These are phyloP conservation scores for Didymella lethalis DNA, from an alignment of 2,329 filamentous ascomycete genomes.

Conservation along the genomic window DNA sequence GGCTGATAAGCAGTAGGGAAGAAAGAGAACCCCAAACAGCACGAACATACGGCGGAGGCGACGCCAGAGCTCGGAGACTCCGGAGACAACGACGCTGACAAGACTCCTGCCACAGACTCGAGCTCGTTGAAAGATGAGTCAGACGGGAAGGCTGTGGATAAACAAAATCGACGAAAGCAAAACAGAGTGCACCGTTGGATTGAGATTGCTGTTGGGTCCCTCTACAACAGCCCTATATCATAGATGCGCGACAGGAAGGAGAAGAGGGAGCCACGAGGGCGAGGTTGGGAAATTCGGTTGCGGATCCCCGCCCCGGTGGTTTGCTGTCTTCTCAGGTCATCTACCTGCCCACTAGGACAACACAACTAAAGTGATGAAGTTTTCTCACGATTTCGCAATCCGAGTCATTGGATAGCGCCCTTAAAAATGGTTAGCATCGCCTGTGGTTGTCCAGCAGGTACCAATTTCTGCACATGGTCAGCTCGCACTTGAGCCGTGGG, in stretches of 20 bases:
- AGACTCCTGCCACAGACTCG: not conserved
- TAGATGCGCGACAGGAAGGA: not conserved
- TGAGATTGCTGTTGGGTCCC: not conserved
- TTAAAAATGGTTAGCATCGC: not conserved
- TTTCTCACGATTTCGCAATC: too few species aligned
- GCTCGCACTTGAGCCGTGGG: not conserved
- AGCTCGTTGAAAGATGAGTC: not conserved
- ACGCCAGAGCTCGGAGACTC: not conserved
- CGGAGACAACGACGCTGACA: not conserved
- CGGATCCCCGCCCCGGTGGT: not conserved
- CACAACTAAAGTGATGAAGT: too few species aligned
- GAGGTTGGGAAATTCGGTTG: not conserved
- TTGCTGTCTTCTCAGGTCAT: not conserved
- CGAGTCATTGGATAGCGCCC: not conserved
- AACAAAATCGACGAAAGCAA: not conserved
- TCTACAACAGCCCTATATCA: not conserved
- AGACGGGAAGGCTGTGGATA: not conserved
- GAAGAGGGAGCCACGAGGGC: not conserved
- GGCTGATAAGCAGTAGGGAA: not conserved
- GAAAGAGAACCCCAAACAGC: not conserved
- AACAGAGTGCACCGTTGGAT: not conserved
- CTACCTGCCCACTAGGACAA: not conserved
- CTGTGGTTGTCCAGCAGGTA: not conserved
- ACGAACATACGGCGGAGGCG: not conserved
- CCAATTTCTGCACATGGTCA: not conserved